Evolutionary conservation across 202 grass and related monocot genomes (phyloP).

Genomic region (Carex arenaria): DNA sequence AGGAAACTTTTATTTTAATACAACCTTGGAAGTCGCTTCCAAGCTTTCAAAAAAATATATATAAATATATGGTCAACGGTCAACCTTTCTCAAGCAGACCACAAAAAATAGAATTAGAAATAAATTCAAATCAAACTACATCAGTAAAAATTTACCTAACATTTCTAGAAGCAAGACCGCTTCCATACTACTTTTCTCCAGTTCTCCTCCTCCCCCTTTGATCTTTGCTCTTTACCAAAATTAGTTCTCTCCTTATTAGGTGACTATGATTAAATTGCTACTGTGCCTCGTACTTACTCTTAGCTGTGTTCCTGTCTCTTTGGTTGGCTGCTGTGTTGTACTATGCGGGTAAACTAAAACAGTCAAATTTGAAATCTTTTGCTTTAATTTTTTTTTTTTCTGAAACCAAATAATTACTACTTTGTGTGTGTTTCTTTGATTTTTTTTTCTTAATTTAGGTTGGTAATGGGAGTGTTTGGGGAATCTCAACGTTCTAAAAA

Average conservation of each 20-base stretch:
- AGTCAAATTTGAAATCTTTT: not conserved
- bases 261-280: conserved; percentile 7
- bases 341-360: conserved; percentile 1
- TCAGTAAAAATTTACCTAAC: not conserved
- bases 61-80: too few relatives aligned
- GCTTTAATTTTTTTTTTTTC: not conserved
- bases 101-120: not conserved
- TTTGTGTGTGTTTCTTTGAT: not conserved
- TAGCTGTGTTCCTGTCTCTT: not conserved
- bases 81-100: not conserved
- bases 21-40: too few relatives aligned
- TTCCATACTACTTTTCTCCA: not conserved
- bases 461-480: not conserved
- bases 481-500: conserved; percentile 3
- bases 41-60: too few relatives aligned
- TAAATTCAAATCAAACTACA: not conserved
- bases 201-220: not conserved
- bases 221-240: not conserved
- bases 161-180: not conserved
- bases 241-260: not conserved
- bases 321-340: conserved; percentile 14
- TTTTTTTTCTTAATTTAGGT: conserved; percentile 5
- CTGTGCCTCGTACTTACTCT: conserved; percentile 5
- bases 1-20: too few relatives aligned
- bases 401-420: not conserved